Base-by-base conservation (phyloP, 2,329 filamentous ascomycete species). In the Clonostachys byssicola region DNA sequence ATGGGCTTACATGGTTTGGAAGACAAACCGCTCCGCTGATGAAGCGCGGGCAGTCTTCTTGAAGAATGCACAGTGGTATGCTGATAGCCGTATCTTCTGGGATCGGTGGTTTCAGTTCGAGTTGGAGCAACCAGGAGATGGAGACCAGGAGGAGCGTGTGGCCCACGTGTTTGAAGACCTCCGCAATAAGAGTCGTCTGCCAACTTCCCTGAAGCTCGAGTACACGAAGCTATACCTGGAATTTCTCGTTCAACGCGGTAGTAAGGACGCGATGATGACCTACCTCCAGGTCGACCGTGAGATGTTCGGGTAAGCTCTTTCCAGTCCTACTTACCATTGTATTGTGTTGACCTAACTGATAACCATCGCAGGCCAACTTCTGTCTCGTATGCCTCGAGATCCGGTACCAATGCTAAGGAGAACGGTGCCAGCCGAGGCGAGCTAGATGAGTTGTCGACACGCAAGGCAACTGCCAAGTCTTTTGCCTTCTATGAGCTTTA, bases 71-170 rank as follows among this genome's bases (percentile, higher is more conserved):
- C 84, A 91, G 61, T 89, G 84, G 75, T 96, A 95, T 62, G 77
- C 85, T 3, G 89, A 94, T 61, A 96, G 91, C 64, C 81, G 84
- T 34, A 75, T 88, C 40, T 97, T 97, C 74, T 99, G 94, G 92
- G 77, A 84, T 56, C 88, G 82, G 59, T 97, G 91, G 75, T 79
- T 97, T 47, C 75, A 86, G 49, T 96, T 99, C 60, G 94, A 99
- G 71, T 74, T 95, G 43, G 83, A 88, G 48, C 92, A 96, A 64
- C 86, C 43, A 9, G 36, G 89, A 12, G 84, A 73, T 51, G 69
- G 75, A 2, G 79, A 83, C 48, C 82, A 90, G 48, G 82, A 84
- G 45, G 75, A 83, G 53, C 85, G 85, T n/a, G 83, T 97, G 61
- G 89, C 89, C 69, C 78, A 85, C 46, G 86, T 96, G 12, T 83